A percentile compares a stretch with the other conserved stretches of the same genome.
phyloP scores from a whole-genome alignment of 2,329 filamentous ascomycete species.

The Aspergillus clavatus region DNA sequence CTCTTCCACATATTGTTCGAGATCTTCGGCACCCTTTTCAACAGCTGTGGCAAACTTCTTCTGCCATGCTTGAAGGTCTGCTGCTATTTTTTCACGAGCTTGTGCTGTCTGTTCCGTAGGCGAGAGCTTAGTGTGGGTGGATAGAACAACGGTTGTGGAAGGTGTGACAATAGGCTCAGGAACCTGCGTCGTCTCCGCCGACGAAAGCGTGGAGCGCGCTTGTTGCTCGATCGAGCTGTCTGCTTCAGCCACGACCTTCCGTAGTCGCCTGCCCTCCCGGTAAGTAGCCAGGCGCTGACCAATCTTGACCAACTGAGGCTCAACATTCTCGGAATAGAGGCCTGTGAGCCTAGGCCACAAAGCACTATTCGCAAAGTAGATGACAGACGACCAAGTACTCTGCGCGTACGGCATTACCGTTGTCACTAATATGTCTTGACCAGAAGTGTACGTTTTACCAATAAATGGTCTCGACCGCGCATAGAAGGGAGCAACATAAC shows the following conservation, averaged over 20 bases:
- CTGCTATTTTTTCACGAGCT: constrained; percentile 61
- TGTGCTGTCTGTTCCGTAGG: constrained; percentile 40
- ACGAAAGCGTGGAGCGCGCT: constrained; percentile 19
- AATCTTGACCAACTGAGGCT: constrained; percentile 90
- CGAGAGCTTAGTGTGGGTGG: constrained; percentile 37
- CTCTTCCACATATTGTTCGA: constrained; percentile 59
- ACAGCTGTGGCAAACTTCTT: constrained; percentile 80
- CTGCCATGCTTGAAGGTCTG: constrained; percentile 82
- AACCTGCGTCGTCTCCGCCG: constrained; percentile 12
- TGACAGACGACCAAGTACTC: constrained; percentile 65
- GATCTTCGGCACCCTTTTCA: constrained; percentile 71
- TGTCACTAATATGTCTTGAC: constrained; percentile 62
- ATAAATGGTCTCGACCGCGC: constrained; percentile 69
- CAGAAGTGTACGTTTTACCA: constrained; percentile 60
- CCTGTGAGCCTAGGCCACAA: constrained; percentile 77
- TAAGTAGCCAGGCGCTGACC: constrained; percentile 74
- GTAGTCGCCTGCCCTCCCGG: constrained; percentile 56
- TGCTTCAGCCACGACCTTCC: constrained; percentile 54
- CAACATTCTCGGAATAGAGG: constrained; percentile 85
- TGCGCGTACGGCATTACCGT: constrained; percentile 68
- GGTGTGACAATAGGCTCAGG: constrained; percentile 20
- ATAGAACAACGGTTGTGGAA: constrained; percentile 23
- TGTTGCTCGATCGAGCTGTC: constrained; percentile 33
- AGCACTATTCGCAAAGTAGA: constrained; percentile 66
- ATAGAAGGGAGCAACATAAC: constrained; percentile 71